These are phyloP conservation scores for Sugiyamaella sp. DNA, from an alignment of 1,139 yeast genomes.

Conservation along the genomic window DNA sequence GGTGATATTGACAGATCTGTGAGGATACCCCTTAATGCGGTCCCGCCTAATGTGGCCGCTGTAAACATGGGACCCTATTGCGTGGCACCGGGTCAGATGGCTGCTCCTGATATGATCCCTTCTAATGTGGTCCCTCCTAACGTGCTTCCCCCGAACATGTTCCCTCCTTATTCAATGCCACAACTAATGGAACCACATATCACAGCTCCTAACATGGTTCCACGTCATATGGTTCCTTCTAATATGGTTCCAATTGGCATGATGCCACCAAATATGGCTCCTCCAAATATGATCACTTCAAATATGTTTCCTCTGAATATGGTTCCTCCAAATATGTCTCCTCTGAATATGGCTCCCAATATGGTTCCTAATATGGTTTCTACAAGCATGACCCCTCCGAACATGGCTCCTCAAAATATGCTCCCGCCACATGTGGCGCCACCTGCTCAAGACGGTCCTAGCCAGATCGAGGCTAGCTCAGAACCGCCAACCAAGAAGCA, in stretches of 20 bases:
- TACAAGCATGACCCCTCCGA: not conserved
- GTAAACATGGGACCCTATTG: too few relatives aligned
- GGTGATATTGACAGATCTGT: too few relatives aligned
- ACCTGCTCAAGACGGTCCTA: not conserved
- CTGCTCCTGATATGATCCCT: too few relatives aligned
- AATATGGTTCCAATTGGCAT: not conserved
- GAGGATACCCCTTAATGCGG: too few relatives aligned
- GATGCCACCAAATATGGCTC: not conserved
- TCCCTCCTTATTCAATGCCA: too few relatives aligned
- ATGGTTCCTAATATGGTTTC: not conserved
- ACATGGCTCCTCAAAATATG: not conserved
- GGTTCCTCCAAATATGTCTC: not conserved
- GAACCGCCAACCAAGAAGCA: conserved; percentile 12
- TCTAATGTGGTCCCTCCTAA: too few relatives aligned
- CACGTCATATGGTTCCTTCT: not conserved
- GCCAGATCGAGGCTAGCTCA: not conserved
- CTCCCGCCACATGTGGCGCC: not conserved
- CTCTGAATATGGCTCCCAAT: not conserved
- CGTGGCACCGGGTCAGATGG: too few relatives aligned
- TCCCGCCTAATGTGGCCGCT: too few relatives aligned
- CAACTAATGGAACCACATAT: too few relatives aligned
- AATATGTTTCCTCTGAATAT: not conserved
- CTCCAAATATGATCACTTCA: not conserved
- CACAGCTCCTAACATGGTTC: too few relatives aligned
- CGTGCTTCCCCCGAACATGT: too few relatives aligned